Evolutionary conservation across 2,329 filamentous ascomycete genomes (phyloP), one percentile per base, ranked within the genome.

Genomic region (Teratosphaeria gauchensis): DNA sequence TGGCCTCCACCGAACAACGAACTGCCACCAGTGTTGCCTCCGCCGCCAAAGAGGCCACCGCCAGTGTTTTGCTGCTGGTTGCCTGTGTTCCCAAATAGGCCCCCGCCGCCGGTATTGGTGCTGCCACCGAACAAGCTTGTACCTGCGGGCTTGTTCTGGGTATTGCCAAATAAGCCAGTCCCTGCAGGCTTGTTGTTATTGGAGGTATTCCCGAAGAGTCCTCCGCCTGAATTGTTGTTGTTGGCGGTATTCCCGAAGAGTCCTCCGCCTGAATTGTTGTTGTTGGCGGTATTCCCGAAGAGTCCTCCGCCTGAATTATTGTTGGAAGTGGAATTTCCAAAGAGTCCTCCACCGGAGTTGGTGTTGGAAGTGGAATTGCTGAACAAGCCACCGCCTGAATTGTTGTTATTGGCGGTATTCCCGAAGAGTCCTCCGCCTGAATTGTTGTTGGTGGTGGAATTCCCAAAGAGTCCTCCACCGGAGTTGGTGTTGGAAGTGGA

Each of bases 151-250:
- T 66, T 69, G 56, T 59, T 62, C 48, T 66, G 61, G 57, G 51
- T 48, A 54, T 62, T 72, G 56, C 64, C 63, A 38, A 65, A 66
- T 11, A 64, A 55, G 38, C 51, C 54, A 31, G 62, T 61, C n/a
- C 64, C 57, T 33, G 57, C 69, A 32, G 62, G 61, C 32, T 62
- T 62, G 54, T 60, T 87, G 16, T 89, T 90, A 62, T 87, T 95
- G 35, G n/a, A n/a, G n/a, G n/a, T n/a, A n/a, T n/a, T n/a, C n/a
- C 91, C 94, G 71, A 84, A 90, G 12, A 75, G 63, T 53, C 74
- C 69, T 32, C 64, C 64, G 11, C 63, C 63, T 65, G 59, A 58
- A 62, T 59, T 71, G 16, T 33, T 35, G 32, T 55, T 35, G 32
- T 65, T 63, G 59, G 66, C 71, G 68, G 62, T 73, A 55, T 63